These are phyloP conservation scores for Odontarrhena argentea DNA, from an alignment of 345 rosid species.

Conservation along the genomic window DNA sequence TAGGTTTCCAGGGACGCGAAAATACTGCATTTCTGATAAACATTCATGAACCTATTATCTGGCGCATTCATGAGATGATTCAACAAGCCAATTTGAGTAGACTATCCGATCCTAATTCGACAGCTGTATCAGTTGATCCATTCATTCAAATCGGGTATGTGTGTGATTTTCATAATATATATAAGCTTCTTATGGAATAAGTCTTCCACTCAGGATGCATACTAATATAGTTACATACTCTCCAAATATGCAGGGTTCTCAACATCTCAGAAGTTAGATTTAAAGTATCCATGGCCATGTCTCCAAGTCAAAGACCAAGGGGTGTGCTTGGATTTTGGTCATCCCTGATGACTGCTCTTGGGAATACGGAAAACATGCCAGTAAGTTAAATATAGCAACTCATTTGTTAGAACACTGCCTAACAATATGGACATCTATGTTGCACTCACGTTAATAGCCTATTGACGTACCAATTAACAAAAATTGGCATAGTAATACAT, in stretches of 20 bases:
- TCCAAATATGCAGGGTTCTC: conserved; percentile 66
- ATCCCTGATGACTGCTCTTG: conserved; percentile 97
- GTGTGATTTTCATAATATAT: background rate
- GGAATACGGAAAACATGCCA: conserved; percentile 96
- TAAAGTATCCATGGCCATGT: conserved; percentile 94
- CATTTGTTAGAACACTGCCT: background rate
- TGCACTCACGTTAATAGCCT: conserved; percentile 4
- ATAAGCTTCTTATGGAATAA: conserved; percentile 6
- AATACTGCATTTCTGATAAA: conserved; percentile 80
- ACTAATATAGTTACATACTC: conserved; percentile 20
- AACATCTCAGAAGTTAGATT: conserved; percentile 87
- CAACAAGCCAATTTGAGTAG: conserved; percentile 81
- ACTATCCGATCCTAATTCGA: conserved; percentile 58
- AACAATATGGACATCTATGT: conserved; percentile 16
- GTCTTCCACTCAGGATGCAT: conserved; percentile 6
- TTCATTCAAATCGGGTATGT: conserved; percentile 89
- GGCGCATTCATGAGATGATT: conserved; percentile 99
- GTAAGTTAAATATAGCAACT: conserved; percentile 52
- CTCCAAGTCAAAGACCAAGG: conserved; percentile 93
- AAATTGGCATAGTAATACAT: conserved; percentile 9
- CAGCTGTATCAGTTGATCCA: conserved; percentile 97
- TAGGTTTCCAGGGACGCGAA: conserved; percentile 91
- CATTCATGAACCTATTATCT: conserved; percentile 95
- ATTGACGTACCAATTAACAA: conserved; percentile 4
- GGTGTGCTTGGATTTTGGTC: conserved; percentile 99